Evolutionary conservation across 225 moss, liverwort and hornwort species (phyloP).

Genomic region (Physcomitrellopsis africana): DNA sequence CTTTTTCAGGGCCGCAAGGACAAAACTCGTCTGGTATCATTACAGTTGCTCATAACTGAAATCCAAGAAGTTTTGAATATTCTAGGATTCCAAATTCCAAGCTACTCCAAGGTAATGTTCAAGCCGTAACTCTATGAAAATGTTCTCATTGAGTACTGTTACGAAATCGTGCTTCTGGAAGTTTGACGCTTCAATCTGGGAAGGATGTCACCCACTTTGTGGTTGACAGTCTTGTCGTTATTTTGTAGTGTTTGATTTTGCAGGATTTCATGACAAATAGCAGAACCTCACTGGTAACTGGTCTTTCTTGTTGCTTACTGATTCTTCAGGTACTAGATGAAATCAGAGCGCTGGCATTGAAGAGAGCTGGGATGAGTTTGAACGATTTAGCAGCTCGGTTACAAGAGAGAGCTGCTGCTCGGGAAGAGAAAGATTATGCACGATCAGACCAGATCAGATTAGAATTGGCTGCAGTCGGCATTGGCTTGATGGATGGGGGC

Average conservation of each 20-base stretch:
- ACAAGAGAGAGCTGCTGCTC: constrained; percentile 80
- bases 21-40: constrained; percentile 75
- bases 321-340: constrained; percentile 69
- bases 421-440: constrained; percentile 87
- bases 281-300: neutral
- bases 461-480: constrained; percentile 81
- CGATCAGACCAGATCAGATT: constrained; percentile 84
- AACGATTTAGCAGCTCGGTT: constrained; percentile 68
- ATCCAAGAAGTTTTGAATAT: constrained; percentile 60
- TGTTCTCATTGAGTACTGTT: constrained; percentile 8
- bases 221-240: no score
- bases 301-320: constrained; percentile 3
- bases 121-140: neutral
- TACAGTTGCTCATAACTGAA: constrained; percentile 59
- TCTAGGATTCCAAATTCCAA: constrained; percentile 73
- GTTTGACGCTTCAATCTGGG: no score
- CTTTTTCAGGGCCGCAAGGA: constrained; percentile 87
- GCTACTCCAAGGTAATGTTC: constrained; percentile 62
- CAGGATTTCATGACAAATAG: no score
- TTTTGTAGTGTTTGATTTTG: no score
- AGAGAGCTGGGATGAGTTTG: constrained; percentile 78
- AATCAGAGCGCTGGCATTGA: constrained; percentile 74
- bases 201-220: no score
- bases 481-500: constrained; percentile 97
- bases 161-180: neutral